A percentile compares a stretch with the other conserved stretches of the same genome.
Conservation (phyloP, 2,329 filamentous ascomycete species). For the Aspergillus sp. region DNA sequence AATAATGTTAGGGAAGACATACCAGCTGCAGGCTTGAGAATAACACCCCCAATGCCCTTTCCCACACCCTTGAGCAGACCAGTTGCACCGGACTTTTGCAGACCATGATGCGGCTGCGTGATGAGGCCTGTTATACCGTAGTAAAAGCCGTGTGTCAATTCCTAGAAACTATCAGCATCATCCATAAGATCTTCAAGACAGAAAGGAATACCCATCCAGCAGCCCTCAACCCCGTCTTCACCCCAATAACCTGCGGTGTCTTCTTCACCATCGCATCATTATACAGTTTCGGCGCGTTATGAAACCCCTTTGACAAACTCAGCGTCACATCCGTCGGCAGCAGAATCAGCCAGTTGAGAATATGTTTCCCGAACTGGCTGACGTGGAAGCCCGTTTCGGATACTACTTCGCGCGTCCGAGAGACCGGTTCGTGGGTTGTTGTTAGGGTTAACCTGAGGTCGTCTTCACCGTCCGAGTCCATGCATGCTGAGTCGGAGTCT, state of each 20-base stretch:
- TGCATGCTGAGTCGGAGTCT: neutral
- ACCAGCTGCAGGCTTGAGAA: conserved; percentile 79
- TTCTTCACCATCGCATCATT: conserved; percentile 77
- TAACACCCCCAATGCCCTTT: conserved; percentile 75
- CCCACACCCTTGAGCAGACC: conserved; percentile 76
- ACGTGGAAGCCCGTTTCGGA: conserved; percentile 61
- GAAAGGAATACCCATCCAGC: conserved; percentile 57
- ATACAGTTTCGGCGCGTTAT: conserved; percentile 81
- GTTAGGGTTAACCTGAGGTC: neutral
- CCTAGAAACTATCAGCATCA: conserved; percentile 30
- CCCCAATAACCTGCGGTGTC: conserved; percentile 71
- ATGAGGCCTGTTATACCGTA: conserved; percentile 78
- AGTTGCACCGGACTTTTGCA: conserved; percentile 57
- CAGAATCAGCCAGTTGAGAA: conserved; percentile 70
- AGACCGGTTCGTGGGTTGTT: neutral
- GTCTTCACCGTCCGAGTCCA: neutral
- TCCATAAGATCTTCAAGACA: conserved; percentile 1
- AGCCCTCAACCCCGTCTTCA: conserved; percentile 70
- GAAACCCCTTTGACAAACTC: conserved; percentile 77
- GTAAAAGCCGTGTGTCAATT: conserved; percentile 71
- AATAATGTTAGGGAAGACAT: conserved; percentile 19
- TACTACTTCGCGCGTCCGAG: conserved; percentile 2
- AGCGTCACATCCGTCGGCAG: conserved; percentile 82
- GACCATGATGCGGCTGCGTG: conserved; percentile 69
- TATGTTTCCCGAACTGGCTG: conserved; percentile 63